Percentiles rank a stretch among this genome's conserved stretches.
These are phyloP conservation scores for Entomortierella chlamydospora DNA, from an alignment of 192 early-diverging fungal genomes.

Conservation along the genomic window DNA sequence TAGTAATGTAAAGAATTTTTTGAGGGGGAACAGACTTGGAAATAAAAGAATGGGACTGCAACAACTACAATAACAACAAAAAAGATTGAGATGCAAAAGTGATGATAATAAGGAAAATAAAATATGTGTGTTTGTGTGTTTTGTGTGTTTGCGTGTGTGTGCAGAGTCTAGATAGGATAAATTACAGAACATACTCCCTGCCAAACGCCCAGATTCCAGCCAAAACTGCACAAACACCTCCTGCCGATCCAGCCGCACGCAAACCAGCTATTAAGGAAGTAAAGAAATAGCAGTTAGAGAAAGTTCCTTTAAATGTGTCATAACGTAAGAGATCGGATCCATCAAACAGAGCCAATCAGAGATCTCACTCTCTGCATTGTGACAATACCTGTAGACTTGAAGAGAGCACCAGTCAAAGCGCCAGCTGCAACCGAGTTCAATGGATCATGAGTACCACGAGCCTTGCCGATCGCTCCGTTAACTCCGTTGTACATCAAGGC, in stretches of 20 bases:
- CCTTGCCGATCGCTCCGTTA: slow-evolving; percentile 72
- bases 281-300: not conserved
- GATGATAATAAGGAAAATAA: no score
- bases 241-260: slow-evolving; percentile 63
- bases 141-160: not conserved
- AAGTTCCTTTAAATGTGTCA: not conserved
- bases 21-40: not conserved
- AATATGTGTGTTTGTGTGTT: no score
- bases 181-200: slow-evolving; percentile 52
- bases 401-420: slow-evolving; percentile 79
- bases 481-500: slow-evolving; percentile 87
- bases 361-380: no score
- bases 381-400: slow-evolving; percentile 73
- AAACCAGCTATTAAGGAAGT: slow-evolving; percentile 64
- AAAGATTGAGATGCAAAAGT: slow-evolving; percentile 1
- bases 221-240: slow-evolving; percentile 65
- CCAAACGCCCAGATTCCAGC: slow-evolving; percentile 68
- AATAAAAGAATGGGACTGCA: slow-evolving; percentile 11
- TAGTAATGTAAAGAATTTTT: slow-evolving; percentile 9
- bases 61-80: slow-evolving; percentile 1
- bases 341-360: no score
- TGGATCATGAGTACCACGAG: slow-evolving; percentile 72
- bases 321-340: no score
- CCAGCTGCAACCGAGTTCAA: slow-evolving; percentile 78
- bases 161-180: not conserved